A percentile compares a stretch with the other conserved stretches of the same genome.
phyloP scores from a whole-genome alignment of 2,329 filamentous ascomycete genomes.

The Teratosphaeria zuluensis region DNA sequence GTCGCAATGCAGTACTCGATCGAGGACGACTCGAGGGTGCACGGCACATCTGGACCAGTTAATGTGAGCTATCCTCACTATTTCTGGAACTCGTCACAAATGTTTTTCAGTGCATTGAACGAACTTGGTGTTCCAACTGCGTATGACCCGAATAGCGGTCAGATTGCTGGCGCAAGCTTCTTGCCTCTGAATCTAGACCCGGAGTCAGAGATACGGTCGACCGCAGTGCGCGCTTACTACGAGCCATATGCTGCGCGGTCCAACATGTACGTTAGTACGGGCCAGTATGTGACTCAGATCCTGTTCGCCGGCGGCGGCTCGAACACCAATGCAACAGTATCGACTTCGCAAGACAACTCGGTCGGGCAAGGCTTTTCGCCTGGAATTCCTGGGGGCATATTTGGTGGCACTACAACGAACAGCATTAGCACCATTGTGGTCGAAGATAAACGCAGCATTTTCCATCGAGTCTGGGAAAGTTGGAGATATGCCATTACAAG shows the following conservation, averaged over 20 bases:
- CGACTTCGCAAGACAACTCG: conserved; percentile 3
- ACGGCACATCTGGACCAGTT: conserved; percentile 40
- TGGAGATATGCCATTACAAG: neutral
- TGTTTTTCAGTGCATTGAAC: conserved; percentile 29
- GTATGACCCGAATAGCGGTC: conserved; percentile 29
- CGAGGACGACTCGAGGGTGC: conserved; percentile 29
- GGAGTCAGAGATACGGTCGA: conserved; percentile 29
- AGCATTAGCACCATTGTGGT: conserved; percentile 29
- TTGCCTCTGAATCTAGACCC: conserved; percentile 29
- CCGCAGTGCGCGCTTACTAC: conserved; percentile 32
- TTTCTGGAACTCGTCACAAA: conserved; percentile 28
- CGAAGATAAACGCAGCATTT: conserved; percentile 22
- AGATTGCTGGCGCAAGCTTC: conserved; percentile 29
- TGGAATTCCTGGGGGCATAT: conserved; percentile 10
- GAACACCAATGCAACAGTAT: conserved; percentile 7
- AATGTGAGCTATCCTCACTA: conserved; percentile 39
- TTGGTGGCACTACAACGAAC: conserved; percentile 33
- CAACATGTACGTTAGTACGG: conserved; percentile 29
- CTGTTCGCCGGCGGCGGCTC: conserved; percentile 16
- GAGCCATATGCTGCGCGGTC: conserved; percentile 24
- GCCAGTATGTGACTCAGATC: conserved; percentile 28
- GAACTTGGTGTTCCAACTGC: conserved; percentile 25
- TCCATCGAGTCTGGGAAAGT: conserved; percentile 25
- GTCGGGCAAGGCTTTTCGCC: conserved; percentile 11
- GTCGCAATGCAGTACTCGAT: conserved; percentile 29